Conservation (phyloP, 2,329 filamentous ascomycete genomes). For the Cryphonectria radicalis region DNA sequence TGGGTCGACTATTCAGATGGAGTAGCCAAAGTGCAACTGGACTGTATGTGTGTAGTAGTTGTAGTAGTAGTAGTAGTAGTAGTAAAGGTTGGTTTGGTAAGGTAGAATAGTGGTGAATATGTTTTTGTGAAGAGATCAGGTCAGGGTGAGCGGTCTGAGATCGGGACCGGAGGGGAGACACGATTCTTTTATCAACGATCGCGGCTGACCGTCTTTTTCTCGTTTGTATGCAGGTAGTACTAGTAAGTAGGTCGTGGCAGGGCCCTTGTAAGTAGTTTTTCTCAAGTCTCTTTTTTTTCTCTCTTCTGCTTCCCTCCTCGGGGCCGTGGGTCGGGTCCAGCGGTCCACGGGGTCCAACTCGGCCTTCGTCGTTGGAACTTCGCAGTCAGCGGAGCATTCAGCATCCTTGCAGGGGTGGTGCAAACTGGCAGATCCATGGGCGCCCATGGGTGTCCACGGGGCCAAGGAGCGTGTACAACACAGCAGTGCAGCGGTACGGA, state of each 20-base stretch:
- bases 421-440: constrained; percentile 11
- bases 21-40: neutral
- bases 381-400: constrained; percentile 28
- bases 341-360: constrained; percentile 28
- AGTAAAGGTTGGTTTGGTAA: neutral
- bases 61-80: neutral
- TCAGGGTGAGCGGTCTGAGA: neutral
- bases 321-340: constrained; percentile 26
- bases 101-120: neutral
- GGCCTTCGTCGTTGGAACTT: constrained; percentile 28
- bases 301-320: constrained; percentile 12
- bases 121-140: neutral
- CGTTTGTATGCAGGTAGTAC: constrained; percentile 13
- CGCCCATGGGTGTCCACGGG: neutral
- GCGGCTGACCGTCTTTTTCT: constrained; percentile 25
- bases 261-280: neutral
- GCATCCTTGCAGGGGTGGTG: constrained; percentile 10
- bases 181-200: constrained; percentile 30
- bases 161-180: constrained; percentile 24
- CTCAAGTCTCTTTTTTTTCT: neutral
- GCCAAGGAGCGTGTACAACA: neutral
- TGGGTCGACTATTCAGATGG: constrained; percentile 2
- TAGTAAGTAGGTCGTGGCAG: neutral
- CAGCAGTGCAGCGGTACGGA: neutral
- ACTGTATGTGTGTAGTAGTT: neutral